Evolutionary conservation across 768 basidiomycete genomes (phyloP).

Genomic region (Russula griseocarnosa): DNA sequence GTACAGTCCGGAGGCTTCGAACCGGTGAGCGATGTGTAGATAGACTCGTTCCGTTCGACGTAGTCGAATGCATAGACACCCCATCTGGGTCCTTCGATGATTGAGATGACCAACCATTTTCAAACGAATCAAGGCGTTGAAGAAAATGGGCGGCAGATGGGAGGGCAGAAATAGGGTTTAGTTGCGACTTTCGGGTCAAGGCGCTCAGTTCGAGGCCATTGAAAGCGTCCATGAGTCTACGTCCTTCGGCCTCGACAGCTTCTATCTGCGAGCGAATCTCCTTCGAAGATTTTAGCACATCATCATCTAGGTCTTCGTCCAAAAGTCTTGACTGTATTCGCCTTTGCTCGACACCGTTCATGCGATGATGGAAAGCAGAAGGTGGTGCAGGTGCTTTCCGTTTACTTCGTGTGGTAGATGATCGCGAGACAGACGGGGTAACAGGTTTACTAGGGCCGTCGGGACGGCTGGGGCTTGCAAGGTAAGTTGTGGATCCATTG

Average conservation of each 20-base stretch:
- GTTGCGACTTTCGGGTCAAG: constrained; percentile 47
- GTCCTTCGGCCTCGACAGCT: constrained; percentile 65
- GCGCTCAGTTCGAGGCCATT: constrained; percentile 72
- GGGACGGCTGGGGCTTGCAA: constrained; percentile 33
- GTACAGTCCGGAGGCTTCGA: constrained; percentile 14
- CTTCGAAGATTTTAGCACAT: constrained; percentile 53
- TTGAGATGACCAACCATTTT: constrained; percentile 20
- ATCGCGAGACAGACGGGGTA: constrained; percentile 36
- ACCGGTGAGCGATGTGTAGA: constrained; percentile 25
- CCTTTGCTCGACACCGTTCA: constrained; percentile 24
- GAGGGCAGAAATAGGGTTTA: constrained; percentile 30
- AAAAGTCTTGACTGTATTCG: constrained; percentile 31
- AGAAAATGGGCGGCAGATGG: constrained; percentile 27
- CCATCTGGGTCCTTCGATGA: constrained; percentile 24
- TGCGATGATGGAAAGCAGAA: constrained; percentile 34
- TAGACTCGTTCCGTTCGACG: constrained; percentile 25
- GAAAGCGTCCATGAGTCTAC: constrained; percentile 72
- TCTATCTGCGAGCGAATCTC: constrained; percentile 65
- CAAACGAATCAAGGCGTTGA: constrained; percentile 21
- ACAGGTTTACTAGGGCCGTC: constrained; percentile 27
- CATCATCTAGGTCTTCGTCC: constrained; percentile 50
- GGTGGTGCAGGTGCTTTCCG: constrained; percentile 30
- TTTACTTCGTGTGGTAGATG: constrained; percentile 33
- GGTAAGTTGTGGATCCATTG: constrained; percentile 27
- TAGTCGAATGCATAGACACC: constrained; percentile 27